Percentiles rank a stretch among this genome's conserved stretches.
These are phyloP conservation scores for Mucuna pruriens DNA, from an alignment of 306 rosid species.

Conservation along the genomic window DNA sequence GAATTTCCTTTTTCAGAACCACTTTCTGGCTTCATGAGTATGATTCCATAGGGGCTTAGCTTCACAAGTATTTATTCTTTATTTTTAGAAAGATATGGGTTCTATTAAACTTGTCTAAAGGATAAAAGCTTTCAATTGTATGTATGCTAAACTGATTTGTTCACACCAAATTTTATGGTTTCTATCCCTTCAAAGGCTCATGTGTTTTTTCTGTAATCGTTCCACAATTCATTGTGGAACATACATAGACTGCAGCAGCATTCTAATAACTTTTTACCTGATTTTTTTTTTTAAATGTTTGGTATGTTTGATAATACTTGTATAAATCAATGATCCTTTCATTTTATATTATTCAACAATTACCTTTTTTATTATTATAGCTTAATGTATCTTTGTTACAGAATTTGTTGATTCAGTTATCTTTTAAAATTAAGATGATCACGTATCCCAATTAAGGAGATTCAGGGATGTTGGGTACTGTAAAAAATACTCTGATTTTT, in stretches of 20 bases:
- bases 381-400: neutral
- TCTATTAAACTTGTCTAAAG: neutral
- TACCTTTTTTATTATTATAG: neutral
- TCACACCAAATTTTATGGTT: neutral
- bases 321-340: neutral
- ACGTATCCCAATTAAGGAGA: neutral
- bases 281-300: neutral
- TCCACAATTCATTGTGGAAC: neutral
- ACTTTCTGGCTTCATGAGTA: neutral
- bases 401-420: neutral
- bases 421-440: constrained; percentile 15
- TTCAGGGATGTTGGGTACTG: neutral
- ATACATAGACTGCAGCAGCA: neutral
- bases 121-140: constrained; percentile 40
- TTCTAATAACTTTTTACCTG: neutral
- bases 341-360: neutral
- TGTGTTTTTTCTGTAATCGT: neutral
- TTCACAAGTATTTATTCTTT: neutral
- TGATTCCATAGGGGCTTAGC: neutral
- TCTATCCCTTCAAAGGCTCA: constrained; percentile 14
- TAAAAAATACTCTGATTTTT: neutral
- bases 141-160: constrained; percentile 35
- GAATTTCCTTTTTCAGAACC: neutral
- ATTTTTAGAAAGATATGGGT: neutral
- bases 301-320: neutral